Evolutionary conservation across 1,139 yeast species (phyloP), one percentile per base, ranked within the genome.

Genomic region (Kodamaea plutei): DNA sequence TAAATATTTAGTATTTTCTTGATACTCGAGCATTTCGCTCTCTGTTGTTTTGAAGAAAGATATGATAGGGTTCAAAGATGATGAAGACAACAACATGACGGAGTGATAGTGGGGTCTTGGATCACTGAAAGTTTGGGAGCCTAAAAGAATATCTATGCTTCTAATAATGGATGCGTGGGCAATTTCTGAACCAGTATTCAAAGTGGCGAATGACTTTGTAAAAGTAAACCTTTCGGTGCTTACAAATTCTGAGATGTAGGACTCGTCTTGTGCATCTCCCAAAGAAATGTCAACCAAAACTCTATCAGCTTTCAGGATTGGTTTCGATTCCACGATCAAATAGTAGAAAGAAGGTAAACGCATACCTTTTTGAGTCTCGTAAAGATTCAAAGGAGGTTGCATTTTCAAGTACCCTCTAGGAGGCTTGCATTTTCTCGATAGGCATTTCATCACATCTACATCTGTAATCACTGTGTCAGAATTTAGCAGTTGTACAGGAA

Each of bases 131-230:
- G 51, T 57, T 23, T 45, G 41, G 26, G 46, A 36, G 9, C 60
- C 60, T 27, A 51, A 48, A 15, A 59, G 44, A 7, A 58, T 41
- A 31, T 58, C 64, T 13, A 58, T 32, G 13, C 46, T 39, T 19
- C 58, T 40, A 13, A 59, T 41, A 9, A 52, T 37, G 1, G 45
- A 37, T 10, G 34, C 17, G 15, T 45, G 43, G 7, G 7, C 20
- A 17, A 17, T 17, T 7, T 17, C 8, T 17, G 8, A 17, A 7
- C 20, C 7, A 7, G 20, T 17, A 17, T 17, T 17, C 20, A 7
- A 7, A 7, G 20, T 17, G 20, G 9, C 9, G 7, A 7, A 9
- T 17, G 9, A 7, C 8, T 17, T 17, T 17, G 7, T 17, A 17
- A 7, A 17, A 17, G 8, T 17, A 7, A 17, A 9, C 20, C 20